phyloP scores from a whole-genome alignment of 306 rosid species.

The Pyrus communis region DNA sequence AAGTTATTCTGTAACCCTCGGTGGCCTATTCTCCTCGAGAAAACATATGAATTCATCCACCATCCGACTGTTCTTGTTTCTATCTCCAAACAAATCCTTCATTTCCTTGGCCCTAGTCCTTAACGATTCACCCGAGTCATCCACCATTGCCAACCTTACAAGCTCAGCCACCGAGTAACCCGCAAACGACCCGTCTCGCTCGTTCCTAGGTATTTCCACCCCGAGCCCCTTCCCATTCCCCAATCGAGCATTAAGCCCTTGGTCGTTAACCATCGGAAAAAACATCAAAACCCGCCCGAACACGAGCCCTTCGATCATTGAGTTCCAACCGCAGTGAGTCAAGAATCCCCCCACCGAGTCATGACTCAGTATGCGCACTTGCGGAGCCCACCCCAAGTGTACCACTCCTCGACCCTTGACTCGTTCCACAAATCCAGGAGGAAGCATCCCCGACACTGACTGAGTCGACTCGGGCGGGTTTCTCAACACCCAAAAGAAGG shows the following conservation, averaged over 20 bases:
- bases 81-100: conserved; percentile 26
- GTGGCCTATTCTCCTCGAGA: conserved; percentile 8
- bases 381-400: conserved; percentile 34
- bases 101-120: conserved; percentile 18
- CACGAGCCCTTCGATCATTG: conserved; percentile 39
- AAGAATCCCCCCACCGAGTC: conserved; percentile 35
- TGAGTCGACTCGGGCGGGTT: conserved; percentile 7
- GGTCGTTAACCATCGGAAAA: conserved; percentile 31
- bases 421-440: conserved; percentile 30
- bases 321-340: conserved; percentile 50
- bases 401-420: conserved; percentile 22
- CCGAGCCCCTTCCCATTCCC: conserved; percentile 22
- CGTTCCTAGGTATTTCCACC: conserved; percentile 30
- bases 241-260: conserved; percentile 37
- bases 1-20: not conserved
- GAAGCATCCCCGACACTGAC: conserved; percentile 21
- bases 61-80: not conserved
- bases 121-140: conserved; percentile 12
- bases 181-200: conserved; percentile 30
- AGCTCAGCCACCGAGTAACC: conserved; percentile 28
- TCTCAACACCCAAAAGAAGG: conserved; percentile 38
- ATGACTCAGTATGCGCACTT: conserved; percentile 29
- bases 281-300: conserved; percentile 32
- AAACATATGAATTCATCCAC: conserved; percentile 10
- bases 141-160: conserved; percentile 34